phyloP scores from a whole-genome alignment of 306 rosid species.

The Vigna reflexopilosa region DNA sequence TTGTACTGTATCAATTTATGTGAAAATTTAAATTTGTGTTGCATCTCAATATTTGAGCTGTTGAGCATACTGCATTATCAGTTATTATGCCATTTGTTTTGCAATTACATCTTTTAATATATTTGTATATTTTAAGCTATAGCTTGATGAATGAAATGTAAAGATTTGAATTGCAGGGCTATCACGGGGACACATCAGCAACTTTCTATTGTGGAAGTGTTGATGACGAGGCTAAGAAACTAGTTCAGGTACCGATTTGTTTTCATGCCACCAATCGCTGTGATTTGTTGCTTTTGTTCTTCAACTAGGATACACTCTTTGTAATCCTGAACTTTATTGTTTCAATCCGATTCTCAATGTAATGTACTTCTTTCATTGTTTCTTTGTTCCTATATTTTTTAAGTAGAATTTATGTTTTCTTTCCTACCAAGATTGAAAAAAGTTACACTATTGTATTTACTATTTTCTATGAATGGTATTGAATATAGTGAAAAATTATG shows the following conservation, averaged over 20 bases:
- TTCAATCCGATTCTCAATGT: conserved; percentile 5
- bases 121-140: conserved; percentile 28
- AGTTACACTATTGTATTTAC: neutral
- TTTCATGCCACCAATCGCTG: conserved; percentile 10
- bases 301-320: neutral
- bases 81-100: conserved; percentile 10
- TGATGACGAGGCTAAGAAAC: conserved; percentile 68
- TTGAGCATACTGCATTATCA: conserved; percentile 13
- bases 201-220: conserved; percentile 93
- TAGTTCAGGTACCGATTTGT: conserved; percentile 72
- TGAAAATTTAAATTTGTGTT: neutral
- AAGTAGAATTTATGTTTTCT: neutral
- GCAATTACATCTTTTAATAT: conserved; percentile 6
- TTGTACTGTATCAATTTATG: conserved; percentile 4
- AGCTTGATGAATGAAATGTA: conserved; percentile 20
- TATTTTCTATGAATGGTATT: neutral
- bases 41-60: conserved; percentile 4
- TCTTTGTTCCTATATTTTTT: neutral
- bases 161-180: conserved; percentile 67
- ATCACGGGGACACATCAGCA: conserved; percentile 90
- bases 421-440: neutral
- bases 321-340: neutral
- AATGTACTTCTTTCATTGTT: neutral
- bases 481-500: too few species aligned
- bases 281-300: conserved; percentile 31